These are phyloP conservation scores for Paspalum notatum DNA, from an alignment of 176 grass and related monocot genomes.

Conservation along the genomic window DNA sequence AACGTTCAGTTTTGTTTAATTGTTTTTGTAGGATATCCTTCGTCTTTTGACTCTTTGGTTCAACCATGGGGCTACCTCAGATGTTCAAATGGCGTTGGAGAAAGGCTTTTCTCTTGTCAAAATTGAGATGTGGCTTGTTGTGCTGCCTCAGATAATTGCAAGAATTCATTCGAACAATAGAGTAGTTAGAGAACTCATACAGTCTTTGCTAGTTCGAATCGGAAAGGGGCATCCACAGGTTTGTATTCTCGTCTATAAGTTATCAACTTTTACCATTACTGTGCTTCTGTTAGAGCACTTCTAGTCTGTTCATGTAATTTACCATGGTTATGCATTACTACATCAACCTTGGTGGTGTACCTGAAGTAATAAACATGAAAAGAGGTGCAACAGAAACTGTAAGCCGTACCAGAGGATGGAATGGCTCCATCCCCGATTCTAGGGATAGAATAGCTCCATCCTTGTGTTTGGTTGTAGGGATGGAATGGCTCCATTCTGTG, in stretches of 20 bases:
- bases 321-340: background rate
- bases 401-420: background rate
- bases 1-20: conserved; percentile 37
- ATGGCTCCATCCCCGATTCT: too few relatives aligned
- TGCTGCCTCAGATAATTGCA: conserved; percentile 98
- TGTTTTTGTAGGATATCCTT: conserved; percentile 85
- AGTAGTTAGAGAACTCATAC: conserved; percentile 94
- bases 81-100: conserved; percentile 90
- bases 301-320: background rate
- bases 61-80: conserved; percentile 80
- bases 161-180: conserved; percentile 97
- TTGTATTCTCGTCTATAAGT: conserved; percentile 40
- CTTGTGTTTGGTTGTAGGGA: too few relatives aligned
- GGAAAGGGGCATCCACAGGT: conserved; percentile 96
- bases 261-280: conserved; percentile 1
- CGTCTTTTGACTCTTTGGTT: conserved; percentile 97
- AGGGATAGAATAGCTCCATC: too few relatives aligned
- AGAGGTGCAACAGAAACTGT: background rate
- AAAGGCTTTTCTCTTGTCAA: conserved; percentile 92
- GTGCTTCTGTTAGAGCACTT: background rate
- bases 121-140: conserved; percentile 99
- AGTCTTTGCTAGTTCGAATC: conserved; percentile 88
- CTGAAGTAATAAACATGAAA: conserved; percentile 6
- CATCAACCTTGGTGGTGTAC: background rate
- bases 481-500: too few relatives aligned